A percentile compares a stretch with the other conserved stretches of the same genome.
Evolutionary conservation across 2,329 filamentous ascomycete species (phyloP).

Genomic region (Neonectria neomacrospora): DNA sequence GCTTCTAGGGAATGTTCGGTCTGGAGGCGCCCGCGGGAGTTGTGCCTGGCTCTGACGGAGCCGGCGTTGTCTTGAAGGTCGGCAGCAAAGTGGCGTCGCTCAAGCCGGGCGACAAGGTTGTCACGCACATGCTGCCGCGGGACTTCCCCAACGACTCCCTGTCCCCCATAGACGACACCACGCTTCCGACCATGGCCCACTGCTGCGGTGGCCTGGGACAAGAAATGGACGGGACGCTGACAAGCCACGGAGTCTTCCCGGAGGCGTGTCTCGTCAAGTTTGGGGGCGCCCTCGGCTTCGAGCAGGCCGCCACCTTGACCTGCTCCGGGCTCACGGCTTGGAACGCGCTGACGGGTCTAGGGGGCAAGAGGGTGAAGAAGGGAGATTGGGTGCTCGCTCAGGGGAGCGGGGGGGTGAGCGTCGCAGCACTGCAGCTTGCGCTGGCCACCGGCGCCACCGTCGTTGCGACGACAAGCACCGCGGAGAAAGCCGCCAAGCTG

Average conservation of each 20-base stretch:
- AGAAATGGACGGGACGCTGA: slow-evolving; percentile 65
- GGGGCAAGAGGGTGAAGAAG: slow-evolving; percentile 52
- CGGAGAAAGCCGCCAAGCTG: slow-evolving; percentile 63
- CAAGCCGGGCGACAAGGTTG: slow-evolving; percentile 66
- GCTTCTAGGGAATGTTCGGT: slow-evolving; percentile 33
- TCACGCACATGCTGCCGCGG: slow-evolving; percentile 57
- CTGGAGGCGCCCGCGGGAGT: slow-evolving; percentile 38
- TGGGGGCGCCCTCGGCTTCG: slow-evolving; percentile 56
- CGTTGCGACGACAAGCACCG: slow-evolving; percentile 68
- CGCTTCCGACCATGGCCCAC: slow-evolving; percentile 41
- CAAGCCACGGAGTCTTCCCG: slow-evolving; percentile 67
- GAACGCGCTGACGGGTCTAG: slow-evolving; percentile 62
- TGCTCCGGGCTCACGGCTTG: slow-evolving; percentile 63
- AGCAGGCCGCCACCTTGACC: slow-evolving; percentile 56
- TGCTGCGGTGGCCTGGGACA: slow-evolving; percentile 64
- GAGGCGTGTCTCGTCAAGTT: slow-evolving; percentile 66
- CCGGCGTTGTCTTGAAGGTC: slow-evolving; percentile 58
- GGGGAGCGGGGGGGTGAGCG: slow-evolving; percentile 54
- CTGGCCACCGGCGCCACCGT: slow-evolving; percentile 62
- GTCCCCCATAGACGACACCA: slow-evolving; percentile 34
- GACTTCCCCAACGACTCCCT: neutral
- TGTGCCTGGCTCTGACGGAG: slow-evolving; percentile 53
- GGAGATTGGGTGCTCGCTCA: slow-evolving; percentile 52
- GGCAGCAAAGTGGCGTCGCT: slow-evolving; percentile 59
- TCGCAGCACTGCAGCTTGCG: slow-evolving; percentile 54